A percentile compares a stretch with the other conserved stretches of the same genome.
phyloP scores from a whole-genome alignment of 176 grass and related monocot species.

The Tillandsia fasciculata region DNA sequence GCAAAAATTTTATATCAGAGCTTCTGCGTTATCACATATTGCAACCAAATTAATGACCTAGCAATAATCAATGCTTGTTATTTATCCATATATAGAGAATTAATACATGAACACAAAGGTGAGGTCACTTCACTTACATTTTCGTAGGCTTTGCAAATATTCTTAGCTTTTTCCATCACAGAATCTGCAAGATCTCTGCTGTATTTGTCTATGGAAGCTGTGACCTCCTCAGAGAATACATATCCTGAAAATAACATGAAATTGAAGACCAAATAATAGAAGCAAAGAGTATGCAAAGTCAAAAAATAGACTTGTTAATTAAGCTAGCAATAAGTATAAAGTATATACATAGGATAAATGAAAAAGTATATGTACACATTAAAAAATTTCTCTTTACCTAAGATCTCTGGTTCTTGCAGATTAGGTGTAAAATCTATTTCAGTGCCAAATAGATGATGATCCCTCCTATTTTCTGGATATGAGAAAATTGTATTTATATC shows the following conservation, averaged over 20 bases:
- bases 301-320: neutral
- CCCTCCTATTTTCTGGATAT: conserved; percentile 19
- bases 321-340: neutral
- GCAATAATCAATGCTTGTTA: no score
- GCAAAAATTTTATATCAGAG: no score
- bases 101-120: no score
- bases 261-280: neutral
- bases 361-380: no score
- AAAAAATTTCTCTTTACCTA: neutral
- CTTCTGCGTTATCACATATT: no score
- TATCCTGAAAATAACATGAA: conserved; percentile 28
- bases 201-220: conserved; percentile 47
- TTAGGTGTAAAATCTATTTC: conserved; percentile 24
- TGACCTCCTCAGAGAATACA: conserved; percentile 48
- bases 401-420: conserved; percentile 1
- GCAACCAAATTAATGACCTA: no score
- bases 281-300: neutral
- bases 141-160: conserved; percentile 42
- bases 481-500: neutral
- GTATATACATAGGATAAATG: no score
- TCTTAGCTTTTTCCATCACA: conserved; percentile 50
- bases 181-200: conserved; percentile 58
- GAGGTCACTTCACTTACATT: conserved; percentile 19
- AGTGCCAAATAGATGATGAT: conserved; percentile 23
- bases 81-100: no score